Conservation (phyloP, 257 asterid genomes). For the Solanum habrochaites region DNA sequence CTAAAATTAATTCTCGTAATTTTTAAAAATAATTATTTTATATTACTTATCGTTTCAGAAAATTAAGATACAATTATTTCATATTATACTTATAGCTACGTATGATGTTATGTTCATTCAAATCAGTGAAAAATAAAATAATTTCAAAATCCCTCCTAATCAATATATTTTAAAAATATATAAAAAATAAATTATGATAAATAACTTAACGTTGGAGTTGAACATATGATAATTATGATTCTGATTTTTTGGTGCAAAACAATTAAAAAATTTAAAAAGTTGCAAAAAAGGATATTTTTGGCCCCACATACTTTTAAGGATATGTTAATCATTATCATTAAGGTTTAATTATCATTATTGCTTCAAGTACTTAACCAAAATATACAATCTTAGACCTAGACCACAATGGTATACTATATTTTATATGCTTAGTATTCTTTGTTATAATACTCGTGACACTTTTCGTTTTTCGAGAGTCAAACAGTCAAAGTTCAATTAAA, state of each 20-base stretch:
- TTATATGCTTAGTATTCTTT: neutral
- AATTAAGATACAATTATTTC: neutral
- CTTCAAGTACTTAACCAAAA: neutral
- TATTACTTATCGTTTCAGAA: neutral
- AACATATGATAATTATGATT: constrained; percentile 19
- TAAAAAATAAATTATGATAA: neutral
- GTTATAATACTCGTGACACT: neutral
- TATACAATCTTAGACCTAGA: neutral
- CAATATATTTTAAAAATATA: neutral
- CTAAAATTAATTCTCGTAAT: neutral
- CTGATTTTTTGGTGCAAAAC: constrained; percentile 25
- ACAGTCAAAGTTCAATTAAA: too few species aligned
- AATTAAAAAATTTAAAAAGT: constrained; percentile 9
- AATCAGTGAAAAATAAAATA: neutral
- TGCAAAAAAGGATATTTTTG: constrained; percentile 21
- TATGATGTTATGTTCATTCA: neutral
- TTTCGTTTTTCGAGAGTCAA: too few species aligned
- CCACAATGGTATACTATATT: neutral
- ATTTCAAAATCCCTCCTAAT: neutral
- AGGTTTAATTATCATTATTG: neutral
- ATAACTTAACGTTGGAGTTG: neutral
- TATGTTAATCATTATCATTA: constrained; percentile 4
- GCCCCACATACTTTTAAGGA: constrained; percentile 18
- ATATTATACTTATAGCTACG: neutral
- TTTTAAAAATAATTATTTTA: too few species aligned